Percentiles rank a stretch among this genome's conserved stretches.
phyloP scores from a whole-genome alignment of 192 early-diverging fungal species.

The Linnemannia schmuckeri region DNA sequence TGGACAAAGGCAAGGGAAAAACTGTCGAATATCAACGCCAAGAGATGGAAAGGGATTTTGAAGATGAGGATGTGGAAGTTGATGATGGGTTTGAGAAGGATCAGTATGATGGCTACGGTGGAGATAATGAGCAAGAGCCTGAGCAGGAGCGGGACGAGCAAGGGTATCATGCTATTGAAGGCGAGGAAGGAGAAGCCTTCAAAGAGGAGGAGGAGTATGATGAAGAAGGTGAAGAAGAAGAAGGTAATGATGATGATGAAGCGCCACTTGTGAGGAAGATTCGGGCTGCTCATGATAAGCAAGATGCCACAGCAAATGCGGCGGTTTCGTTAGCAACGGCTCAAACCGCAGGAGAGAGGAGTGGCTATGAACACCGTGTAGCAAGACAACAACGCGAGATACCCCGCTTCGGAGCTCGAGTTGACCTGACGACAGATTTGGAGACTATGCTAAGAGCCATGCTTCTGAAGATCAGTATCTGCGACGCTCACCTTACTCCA shows the following conservation, averaged over 20 bases:
- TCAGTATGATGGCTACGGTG: not conserved
- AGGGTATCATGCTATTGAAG: not conserved
- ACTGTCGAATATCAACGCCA: not conserved
- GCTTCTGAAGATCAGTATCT: slow-evolving; percentile 35
- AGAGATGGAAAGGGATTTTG: not conserved
- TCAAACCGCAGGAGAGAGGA: not conserved
- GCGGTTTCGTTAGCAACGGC: not conserved
- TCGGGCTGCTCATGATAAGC: not conserved
- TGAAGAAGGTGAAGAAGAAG: not conserved
- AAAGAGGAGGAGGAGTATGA: not conserved
- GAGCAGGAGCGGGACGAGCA: not conserved
- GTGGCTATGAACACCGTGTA: not conserved
- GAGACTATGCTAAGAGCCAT: slow-evolving; percentile 30
- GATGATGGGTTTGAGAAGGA: not conserved
- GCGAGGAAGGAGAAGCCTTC: not conserved
- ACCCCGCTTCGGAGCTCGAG: slow-evolving; percentile 4
- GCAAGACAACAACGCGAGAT: not conserved
- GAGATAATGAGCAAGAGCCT: not conserved
- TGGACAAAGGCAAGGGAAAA: slow-evolving; percentile 30
- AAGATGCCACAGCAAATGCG: not conserved
- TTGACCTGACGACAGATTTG: slow-evolving; percentile 30
- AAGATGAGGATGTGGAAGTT: not conserved
- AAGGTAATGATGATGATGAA: not conserved
- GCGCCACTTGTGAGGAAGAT: not conserved
- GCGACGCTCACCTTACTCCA: slow-evolving; percentile 20